Evolutionary conservation across 208 protist genomes (phyloP).

Genomic region (Leishmania lainsoni): DNA sequence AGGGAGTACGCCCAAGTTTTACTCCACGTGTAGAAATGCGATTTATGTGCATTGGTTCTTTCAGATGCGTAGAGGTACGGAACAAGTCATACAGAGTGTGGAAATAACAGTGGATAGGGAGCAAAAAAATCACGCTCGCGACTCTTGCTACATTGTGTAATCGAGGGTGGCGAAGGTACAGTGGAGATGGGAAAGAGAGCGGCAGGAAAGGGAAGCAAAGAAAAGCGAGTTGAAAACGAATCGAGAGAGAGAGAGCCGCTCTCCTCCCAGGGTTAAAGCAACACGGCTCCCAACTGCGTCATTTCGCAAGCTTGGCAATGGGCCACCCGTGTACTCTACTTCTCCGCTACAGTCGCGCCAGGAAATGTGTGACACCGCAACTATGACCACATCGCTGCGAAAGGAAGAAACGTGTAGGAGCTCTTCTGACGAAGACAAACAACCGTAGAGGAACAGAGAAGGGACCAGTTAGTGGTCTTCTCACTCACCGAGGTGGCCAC

Average conservation of each 20-base stretch:
- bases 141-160: background rate
- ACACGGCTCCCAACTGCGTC: background rate
- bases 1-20: background rate
- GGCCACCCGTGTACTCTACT: background rate
- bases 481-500: background rate
- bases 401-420: background rate
- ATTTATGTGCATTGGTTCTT: background rate
- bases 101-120: background rate
- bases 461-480: background rate
- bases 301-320: background rate
- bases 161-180: background rate
- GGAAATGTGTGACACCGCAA: background rate
- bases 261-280: background rate
- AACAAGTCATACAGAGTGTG: constrained; percentile 5
- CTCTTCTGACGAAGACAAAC: background rate
- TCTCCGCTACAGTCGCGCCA: background rate
- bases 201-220: background rate
- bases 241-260: no score
- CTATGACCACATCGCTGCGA: background rate
- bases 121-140: background rate
- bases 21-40: background rate
- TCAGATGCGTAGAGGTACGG: background rate
- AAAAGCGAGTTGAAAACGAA: background rate
- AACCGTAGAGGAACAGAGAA: background rate
- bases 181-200: background rate